Base-by-base conservation (phyloP, 176 grass and related monocot genomes). In the Musa schizocarpa region DNA sequence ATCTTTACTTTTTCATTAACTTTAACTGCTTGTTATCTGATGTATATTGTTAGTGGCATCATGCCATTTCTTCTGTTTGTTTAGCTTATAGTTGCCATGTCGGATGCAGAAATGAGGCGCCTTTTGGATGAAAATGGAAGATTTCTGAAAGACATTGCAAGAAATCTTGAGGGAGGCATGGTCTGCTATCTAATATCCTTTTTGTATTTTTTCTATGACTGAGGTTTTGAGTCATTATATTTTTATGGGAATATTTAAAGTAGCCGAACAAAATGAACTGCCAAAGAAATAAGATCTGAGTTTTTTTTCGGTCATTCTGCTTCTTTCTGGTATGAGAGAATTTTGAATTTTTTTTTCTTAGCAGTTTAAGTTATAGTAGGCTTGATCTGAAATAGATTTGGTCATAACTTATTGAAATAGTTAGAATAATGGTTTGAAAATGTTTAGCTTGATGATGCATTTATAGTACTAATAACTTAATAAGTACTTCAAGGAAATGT, bases 121-220 rank as follows among this genome's bases (percentile, higher is more conserved):
- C 63, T 65, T 65, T 22, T 65, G 11, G 63, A 14, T 11, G 24
- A 65, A 65, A 65, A 65, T 24, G 23, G 12, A 65, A 65, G 11
- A 24, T 65, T 21, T 27, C 11, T 65, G 24, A 65, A 22, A 65
- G 21, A 65, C 1, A 65, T 65, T 26, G 63, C 63, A 65, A 65
- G 63, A 24, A 65, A 65, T 65, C 23, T 65, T 65, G 20, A 65
- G 63, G 63, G 63, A 26, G 63, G 63, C 23, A 26, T 70, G 68
- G 68, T 70, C 26, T 70, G 68, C n/a, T 70, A 50, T 65, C 24
- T 10, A 43, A 43, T 68, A 68, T 68, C 65, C 26, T 68, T 68
- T 43, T 34, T 50, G 4, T 6, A 14, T 70, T 70, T 7, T 70
- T 3, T 24, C 22, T 69, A 48, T 69, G 16, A 48, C 8, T 14